A percentile compares a stretch with the other conserved stretches of the same genome.
phyloP scores from a whole-genome alignment of 148 eudicot species.

The Silene conica region DNA sequence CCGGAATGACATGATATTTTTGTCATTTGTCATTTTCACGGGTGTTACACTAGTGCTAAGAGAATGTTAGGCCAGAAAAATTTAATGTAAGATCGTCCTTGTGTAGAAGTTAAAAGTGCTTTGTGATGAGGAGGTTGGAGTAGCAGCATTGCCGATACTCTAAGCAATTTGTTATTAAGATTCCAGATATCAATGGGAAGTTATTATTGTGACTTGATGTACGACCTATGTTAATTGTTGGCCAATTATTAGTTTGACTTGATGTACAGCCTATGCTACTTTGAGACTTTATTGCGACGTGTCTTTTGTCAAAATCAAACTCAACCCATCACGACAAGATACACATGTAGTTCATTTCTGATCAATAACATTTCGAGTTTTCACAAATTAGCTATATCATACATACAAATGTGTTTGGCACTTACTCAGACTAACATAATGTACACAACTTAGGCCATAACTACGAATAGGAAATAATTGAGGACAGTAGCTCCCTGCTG shows the following conservation, averaged over 20 bases:
- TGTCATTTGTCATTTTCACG: too few relatives aligned
- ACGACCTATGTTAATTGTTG: too few relatives aligned
- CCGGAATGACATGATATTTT: background rate
- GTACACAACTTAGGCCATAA: background rate
- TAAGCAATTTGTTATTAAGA: background rate
- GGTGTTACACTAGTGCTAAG: too few relatives aligned
- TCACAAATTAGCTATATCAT: background rate
- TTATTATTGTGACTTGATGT: too few relatives aligned
- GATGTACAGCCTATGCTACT: background rate
- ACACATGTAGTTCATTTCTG: background rate
- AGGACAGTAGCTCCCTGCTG: background rate
- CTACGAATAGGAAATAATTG: background rate
- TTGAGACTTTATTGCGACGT: background rate
- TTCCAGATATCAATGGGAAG: background rate
- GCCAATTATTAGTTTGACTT: background rate
- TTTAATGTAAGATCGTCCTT: too few relatives aligned
- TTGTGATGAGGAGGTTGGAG: background rate
- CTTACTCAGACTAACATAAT: background rate
- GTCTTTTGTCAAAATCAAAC: background rate
- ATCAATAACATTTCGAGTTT: too few relatives aligned
- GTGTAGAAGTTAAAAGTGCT: background rate
- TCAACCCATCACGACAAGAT: background rate
- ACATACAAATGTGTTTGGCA: background rate
- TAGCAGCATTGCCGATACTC: background rate
- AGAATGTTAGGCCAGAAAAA: too few relatives aligned